Base-by-base conservation (phyloP, 2,329 filamentous ascomycete species). In the Aspergillus sojae region DNA sequence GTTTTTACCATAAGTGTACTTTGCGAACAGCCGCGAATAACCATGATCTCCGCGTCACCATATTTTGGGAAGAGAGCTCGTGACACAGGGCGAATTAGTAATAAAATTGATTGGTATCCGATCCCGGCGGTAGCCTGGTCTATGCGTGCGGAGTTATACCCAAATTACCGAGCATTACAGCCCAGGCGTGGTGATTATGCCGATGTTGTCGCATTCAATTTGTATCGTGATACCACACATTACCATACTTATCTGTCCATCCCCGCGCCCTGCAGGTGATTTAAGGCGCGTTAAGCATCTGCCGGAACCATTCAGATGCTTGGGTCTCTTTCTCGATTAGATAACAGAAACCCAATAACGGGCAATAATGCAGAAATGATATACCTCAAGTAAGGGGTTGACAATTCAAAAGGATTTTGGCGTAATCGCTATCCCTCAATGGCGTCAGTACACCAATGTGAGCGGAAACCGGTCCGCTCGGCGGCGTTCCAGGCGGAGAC, bases 71-170 rank as follows among this genome's bases (percentile, higher is more conserved):
- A 19, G 46, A n/a, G 46, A 16, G 4, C 52, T 54, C 52, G 52
- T 54, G 52, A 54, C 52, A 52, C 26, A 52, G 26, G 46, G 16
- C 4, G 26, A 19, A 52, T 50, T 50, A 50, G 46, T 50, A 26
- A 50, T 30, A n/a, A 34, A 3, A 54, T 34, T 21, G 52, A 55
- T 39, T 16, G 34, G 23, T 39, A 48, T 67, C 74, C 74, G 73
- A 74, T 75, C 68, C 74, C 74, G 74, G 72, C 67, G 67, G 65
- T 75, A 76, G 67, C 74, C 74, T 75, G 75, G 71, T 74, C 72
- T 75, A 75, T 66, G 72, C 74, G 74, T 61, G 65, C 67, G 60
- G 61, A 61, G 65, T 43, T 32, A 28, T 21, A 58, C 32, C 60
- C n/a, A 9, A 23, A 56, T 67, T 55, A 67, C 63, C 21, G 39